These are phyloP conservation scores for Euphorbia schlechtendalii DNA, from an alignment of 441 rosid genomes.

Conservation along the genomic window DNA sequence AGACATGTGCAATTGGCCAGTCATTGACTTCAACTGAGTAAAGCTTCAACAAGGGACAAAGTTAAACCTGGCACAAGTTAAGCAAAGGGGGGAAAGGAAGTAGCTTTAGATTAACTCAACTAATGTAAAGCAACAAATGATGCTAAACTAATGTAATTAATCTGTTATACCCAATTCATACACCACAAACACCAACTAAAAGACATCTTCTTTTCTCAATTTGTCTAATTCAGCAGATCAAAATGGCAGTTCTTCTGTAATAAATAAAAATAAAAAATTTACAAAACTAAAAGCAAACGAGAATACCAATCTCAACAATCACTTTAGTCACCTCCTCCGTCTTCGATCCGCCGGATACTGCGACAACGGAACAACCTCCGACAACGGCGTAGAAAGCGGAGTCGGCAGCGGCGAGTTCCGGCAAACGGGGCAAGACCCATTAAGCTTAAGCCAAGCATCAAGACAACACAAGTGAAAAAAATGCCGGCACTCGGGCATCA, in stretches of 20 bases:
- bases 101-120: no score
- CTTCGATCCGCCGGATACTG: constrained; percentile 83
- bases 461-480: constrained; percentile 67
- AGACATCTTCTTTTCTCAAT: background rate
- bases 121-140: background rate
- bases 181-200: constrained; percentile 4
- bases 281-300: no score
- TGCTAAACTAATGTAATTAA: constrained; percentile 1
- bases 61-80: no score
- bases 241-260: constrained; percentile 5
- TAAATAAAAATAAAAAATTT: background rate
- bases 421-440: constrained; percentile 94
- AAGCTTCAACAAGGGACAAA: no score
- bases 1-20: no score
- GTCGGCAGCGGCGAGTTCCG: constrained; percentile 95
- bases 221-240: constrained; percentile 4
- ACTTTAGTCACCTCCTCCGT: constrained; percentile 40
- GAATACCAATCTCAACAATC: constrained; percentile 9
- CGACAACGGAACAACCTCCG: constrained; percentile 87
- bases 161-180: constrained; percentile 7
- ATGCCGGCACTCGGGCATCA: constrained; percentile 97
- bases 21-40: no score
- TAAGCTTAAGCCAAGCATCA: constrained; percentile 94
- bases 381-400: constrained; percentile 84
- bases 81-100: no score